Evolutionary conservation across 148 eudicot species (phyloP).

Genomic region (Amaranthus palmeri): DNA sequence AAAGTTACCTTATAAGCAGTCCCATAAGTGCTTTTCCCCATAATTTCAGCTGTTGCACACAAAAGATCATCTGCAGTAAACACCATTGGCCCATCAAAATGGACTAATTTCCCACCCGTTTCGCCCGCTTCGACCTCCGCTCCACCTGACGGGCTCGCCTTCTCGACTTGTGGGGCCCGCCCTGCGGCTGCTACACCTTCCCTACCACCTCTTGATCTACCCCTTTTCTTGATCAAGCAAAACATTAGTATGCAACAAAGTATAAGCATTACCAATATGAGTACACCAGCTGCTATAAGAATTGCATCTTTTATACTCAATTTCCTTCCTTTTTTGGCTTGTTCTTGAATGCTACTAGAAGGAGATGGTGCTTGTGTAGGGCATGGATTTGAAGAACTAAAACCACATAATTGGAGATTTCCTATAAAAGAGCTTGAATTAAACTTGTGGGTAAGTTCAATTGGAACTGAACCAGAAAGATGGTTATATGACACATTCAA

Average conservation of each 20-base stretch:
- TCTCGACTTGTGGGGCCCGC: slow-evolving; percentile 36
- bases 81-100: slow-evolving; percentile 72
- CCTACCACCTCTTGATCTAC: slow-evolving; percentile 27
- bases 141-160: slow-evolving; percentile 37
- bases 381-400: slow-evolving; percentile 47
- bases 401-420: slow-evolving; percentile 69
- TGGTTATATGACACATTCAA: slow-evolving; percentile 81
- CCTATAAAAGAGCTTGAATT: slow-evolving; percentile 65
- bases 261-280: slow-evolving; percentile 46
- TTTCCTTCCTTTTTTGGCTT: slow-evolving; percentile 23
- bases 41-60: slow-evolving; percentile 90
- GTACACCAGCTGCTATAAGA: slow-evolving; percentile 65
- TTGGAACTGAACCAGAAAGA: slow-evolving; percentile 73
- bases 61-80: slow-evolving; percentile 86
- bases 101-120: slow-evolving; percentile 77
- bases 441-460: slow-evolving; percentile 44
- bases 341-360: slow-evolving; percentile 2
- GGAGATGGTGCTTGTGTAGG: slow-evolving; percentile 41
- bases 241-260: slow-evolving; percentile 62
- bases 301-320: slow-evolving; percentile 57
- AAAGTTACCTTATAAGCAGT: slow-evolving; percentile 84
- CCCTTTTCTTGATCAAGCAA: slow-evolving; percentile 55
- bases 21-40: slow-evolving; percentile 94
- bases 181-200: slow-evolving; percentile 9
- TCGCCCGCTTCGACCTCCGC: slow-evolving; percentile 51